Conservation (phyloP, 2,329 filamentous ascomycete genomes). For the Colletotrichum truncatum region DNA sequence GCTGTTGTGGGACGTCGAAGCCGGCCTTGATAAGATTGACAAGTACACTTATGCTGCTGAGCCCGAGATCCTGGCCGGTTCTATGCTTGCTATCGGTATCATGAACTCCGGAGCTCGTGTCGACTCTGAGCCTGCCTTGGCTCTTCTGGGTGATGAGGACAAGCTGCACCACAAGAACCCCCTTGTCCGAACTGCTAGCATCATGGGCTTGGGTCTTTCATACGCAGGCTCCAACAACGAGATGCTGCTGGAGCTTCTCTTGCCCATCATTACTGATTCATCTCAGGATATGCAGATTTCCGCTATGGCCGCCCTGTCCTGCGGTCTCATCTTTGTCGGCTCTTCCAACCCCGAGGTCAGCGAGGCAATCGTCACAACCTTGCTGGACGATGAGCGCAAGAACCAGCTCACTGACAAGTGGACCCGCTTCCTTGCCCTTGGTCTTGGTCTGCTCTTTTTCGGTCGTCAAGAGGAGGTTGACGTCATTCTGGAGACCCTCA, state of each 20-base stretch:
- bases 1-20: conserved; percentile 92
- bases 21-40: conserved; percentile 91
- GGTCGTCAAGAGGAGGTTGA: conserved; percentile 99
- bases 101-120: conserved; percentile 92
- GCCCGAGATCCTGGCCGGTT: conserved; percentile 87
- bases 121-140: conserved; percentile 90
- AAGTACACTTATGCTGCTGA: conserved; percentile 90
- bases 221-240: conserved; percentile 96
- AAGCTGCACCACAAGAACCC: conserved; percentile 83
- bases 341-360: conserved; percentile 91
- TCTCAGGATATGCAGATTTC: conserved; percentile 93
- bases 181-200: conserved; percentile 81
- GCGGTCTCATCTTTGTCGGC: conserved; percentile 92
- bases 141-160: conserved; percentile 81
- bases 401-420: conserved; percentile 96
- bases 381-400: conserved; percentile 92
- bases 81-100: conserved; percentile 92
- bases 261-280: conserved; percentile 88
- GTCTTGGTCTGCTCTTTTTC: conserved; percentile 93
- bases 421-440: conserved; percentile 95
- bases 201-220: conserved; percentile 95
- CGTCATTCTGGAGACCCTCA: conserved; percentile 94
- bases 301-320: conserved; percentile 91
- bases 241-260: conserved; percentile 82
- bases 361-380: conserved; percentile 89